Conservation (phyloP, 257 asterid genomes). For the Solanum bukasovii region DNA sequence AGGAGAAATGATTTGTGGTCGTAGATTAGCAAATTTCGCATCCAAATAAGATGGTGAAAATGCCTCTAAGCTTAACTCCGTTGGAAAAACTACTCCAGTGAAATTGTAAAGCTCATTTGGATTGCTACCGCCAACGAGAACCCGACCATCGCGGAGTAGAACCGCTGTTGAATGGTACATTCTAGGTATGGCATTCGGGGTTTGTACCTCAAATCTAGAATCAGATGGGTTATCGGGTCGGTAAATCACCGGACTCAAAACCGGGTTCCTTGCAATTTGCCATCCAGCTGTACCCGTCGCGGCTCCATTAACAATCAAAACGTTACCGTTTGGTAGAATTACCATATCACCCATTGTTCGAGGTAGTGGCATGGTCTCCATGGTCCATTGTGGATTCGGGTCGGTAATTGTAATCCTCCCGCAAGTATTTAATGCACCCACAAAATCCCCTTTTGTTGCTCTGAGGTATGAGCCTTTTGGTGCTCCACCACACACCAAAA, state of each 20-base stretch:
- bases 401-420: conserved; percentile 28
- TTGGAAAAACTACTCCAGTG: conserved; percentile 2
- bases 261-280: conserved; percentile 24
- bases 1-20: conserved; percentile 17
- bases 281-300: conserved; percentile 27
- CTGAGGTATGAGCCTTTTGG: conserved; percentile 22
- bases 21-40: background rate
- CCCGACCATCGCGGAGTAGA: conserved; percentile 27
- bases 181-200: conserved; percentile 11
- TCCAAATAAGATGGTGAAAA: conserved; percentile 25
- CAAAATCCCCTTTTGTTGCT: background rate
- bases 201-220: conserved; percentile 13
- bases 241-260: conserved; percentile 20
- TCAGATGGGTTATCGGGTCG: conserved; percentile 3
- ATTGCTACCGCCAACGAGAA: conserved; percentile 30
- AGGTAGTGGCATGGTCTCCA: conserved; percentile 39
- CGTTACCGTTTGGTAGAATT: conserved; percentile 23
- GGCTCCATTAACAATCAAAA: conserved; percentile 33
- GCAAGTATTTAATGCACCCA: conserved; percentile 27
- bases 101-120: conserved; percentile 17
- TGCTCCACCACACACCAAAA: conserved; percentile 43
- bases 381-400: conserved; percentile 30
- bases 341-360: conserved; percentile 49
- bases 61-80: conserved; percentile 20
- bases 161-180: conserved; percentile 35